Base-by-base conservation (phyloP, 495 filamentous ascomycete species). In the Pyronema omphalodes region DNA sequence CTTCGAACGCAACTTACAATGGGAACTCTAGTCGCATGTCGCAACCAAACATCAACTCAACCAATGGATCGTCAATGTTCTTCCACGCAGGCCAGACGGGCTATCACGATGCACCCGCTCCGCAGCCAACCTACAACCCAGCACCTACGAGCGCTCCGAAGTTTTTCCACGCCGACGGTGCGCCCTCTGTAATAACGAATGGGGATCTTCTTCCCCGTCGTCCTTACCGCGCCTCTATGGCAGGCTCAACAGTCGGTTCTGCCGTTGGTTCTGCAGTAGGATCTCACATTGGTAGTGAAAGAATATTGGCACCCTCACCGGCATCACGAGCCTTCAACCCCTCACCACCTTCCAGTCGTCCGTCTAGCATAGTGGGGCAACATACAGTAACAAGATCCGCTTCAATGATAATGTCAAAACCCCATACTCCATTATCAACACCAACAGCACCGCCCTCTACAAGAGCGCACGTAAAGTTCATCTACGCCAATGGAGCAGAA, bases 401-500 rank as follows among this genome's bases (percentile, higher is more conserved):
- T 14, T 57, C 47, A 37, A 55, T 41, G 37, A 33, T 37, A n/a
- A 41, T 39, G 12, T 35, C 35, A 23, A 46, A 33, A 14, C 61
- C 62, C 7, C 40, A 44, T n/a, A 29, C 53, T 15, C 59, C 61
- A 3, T 51, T 60, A 12, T 52, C 51, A n/a, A 46, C 60, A 36
- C 44, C 57, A 8, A 54, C 54, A 8, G 18, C 45, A 14, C 57
- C 52, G 15, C 52, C 58, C 3, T 55, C 60, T 40, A 44, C 51
- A 14, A 53, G 58, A 12, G 56, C 49, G 17, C 58, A 59, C 54
- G 63, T 65, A 35, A 62, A 60, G 54, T 66, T 66, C 44, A 59
- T 66, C 17, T 66, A 66, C 58, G 63, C 63, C 37, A 66, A 66
- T 47, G 63, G 63, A 41, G 51, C 59, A 6, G 62, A 65, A 51